These are phyloP conservation scores for Populus hybrid DNA, from an alignment of 441 rosid genomes.

Conservation along the genomic window DNA sequence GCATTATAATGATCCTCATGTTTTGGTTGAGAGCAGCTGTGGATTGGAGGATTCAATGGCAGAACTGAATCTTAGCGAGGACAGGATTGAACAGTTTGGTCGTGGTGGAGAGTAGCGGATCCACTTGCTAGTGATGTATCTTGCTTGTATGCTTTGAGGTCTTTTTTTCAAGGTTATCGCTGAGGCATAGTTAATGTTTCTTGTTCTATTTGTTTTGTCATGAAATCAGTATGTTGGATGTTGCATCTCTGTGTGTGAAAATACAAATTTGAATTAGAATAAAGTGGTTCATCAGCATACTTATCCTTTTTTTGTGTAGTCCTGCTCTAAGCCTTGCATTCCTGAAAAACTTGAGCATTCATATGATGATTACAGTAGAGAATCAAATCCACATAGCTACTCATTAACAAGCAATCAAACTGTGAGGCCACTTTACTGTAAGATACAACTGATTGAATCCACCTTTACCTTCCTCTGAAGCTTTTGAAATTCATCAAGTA, in stretches of 20 bases:
- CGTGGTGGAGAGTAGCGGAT: conserved; percentile 21
- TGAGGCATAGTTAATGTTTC: neutral
- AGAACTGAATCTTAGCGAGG: conserved; percentile 42
- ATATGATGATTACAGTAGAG: neutral
- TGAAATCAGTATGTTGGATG: conserved; percentile 1
- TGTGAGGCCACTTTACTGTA: neutral
- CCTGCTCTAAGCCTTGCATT: neutral
- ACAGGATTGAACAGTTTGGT: conserved; percentile 49
- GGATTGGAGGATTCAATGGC: conserved; percentile 53
- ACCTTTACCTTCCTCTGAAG: neutral
- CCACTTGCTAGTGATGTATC: conserved; percentile 18
- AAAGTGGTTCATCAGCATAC: conserved; percentile 7
- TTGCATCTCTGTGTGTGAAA: conserved; percentile 13
- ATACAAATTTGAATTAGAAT: conserved; percentile 6
- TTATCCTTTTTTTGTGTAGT: neutral
- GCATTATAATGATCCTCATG: conserved; percentile 79
- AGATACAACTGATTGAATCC: neutral
- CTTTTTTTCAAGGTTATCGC: neutral
- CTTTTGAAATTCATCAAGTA: neutral
- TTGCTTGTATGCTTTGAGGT: conserved; percentile 10
- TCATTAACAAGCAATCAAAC: neutral
- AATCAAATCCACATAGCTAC: neutral
- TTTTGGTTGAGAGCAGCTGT: conserved; percentile 59
- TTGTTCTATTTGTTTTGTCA: neutral
- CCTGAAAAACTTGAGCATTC: neutral